Evolutionary conservation across 192 early-diverging fungal species (phyloP).

Genomic region (Funneliformis geosporum): DNA sequence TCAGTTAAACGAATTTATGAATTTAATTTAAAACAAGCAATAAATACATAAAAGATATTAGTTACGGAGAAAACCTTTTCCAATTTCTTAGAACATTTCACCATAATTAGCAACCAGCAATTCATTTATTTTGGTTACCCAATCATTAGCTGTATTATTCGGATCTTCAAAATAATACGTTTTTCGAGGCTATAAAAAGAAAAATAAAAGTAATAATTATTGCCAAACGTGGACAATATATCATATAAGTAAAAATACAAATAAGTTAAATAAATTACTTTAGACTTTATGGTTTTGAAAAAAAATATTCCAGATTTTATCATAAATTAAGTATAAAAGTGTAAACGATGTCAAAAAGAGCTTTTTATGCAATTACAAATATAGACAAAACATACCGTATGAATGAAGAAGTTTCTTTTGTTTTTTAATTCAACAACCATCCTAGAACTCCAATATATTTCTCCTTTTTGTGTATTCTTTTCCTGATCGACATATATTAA

Average conservation of each 20-base stretch:
- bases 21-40: background rate
- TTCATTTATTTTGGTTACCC: constrained; percentile 53
- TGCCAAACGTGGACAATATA: background rate
- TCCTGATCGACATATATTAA: constrained; percentile 66
- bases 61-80: background rate
- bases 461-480: constrained; percentile 53
- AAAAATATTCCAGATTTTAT: no score
- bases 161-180: constrained; percentile 61
- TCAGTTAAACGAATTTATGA: background rate
- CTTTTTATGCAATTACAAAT: background rate
- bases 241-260: background rate
- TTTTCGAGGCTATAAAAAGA: constrained; percentile 44
- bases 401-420: constrained; percentile 61
- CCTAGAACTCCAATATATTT: constrained; percentile 63
- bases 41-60: background rate
- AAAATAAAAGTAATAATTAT: background rate
- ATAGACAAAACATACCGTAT: constrained; percentile 48
- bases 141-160: constrained; percentile 47
- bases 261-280: background rate
- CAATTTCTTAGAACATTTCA: constrained; percentile 38
- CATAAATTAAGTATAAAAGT: background rate
- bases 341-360: background rate
- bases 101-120: constrained; percentile 51
- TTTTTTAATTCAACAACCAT: constrained; percentile 62
- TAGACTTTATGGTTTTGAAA: no score